phyloP scores from a whole-genome alignment of 2,329 filamentous ascomycete genomes.

The Rosellinia necatrix region DNA sequence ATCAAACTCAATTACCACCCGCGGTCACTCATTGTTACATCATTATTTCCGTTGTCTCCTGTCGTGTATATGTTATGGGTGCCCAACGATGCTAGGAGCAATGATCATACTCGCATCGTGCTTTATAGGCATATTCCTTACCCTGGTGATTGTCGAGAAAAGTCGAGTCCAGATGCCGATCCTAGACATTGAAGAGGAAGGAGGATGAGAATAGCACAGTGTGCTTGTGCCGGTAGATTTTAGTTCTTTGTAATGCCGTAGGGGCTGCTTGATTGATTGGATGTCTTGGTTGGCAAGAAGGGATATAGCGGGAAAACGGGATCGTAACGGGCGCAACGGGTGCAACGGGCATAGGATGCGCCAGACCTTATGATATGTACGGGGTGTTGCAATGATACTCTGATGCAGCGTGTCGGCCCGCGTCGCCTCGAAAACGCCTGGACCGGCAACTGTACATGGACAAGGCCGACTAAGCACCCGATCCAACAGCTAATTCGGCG shows the following conservation, averaged over 20 bases:
- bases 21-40: background rate
- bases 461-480: slow-evolving; percentile 17
- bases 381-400: slow-evolving; percentile 15
- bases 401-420: slow-evolving; percentile 25
- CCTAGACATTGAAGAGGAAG: background rate
- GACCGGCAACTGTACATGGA: slow-evolving; percentile 15
- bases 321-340: slow-evolving; percentile 3
- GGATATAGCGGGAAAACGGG: background rate
- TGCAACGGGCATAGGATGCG: background rate
- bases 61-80: too few species aligned
- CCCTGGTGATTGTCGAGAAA: background rate
- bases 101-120: too few species aligned
- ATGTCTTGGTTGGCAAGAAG: background rate
- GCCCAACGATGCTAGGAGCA: too few species aligned
- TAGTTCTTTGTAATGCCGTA: too few species aligned
- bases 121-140: too few species aligned
- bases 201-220: too few species aligned
- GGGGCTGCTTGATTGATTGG: background rate
- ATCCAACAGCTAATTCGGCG: slow-evolving; percentile 16
- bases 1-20: too few species aligned
- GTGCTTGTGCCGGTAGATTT: too few species aligned
- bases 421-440: slow-evolving; percentile 12
- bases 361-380: background rate
- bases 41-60: background rate
- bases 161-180: background rate